Evolutionary conservation across 163 green algal genomes (phyloP).

Genomic region (Chlorella variabilis): DNA sequence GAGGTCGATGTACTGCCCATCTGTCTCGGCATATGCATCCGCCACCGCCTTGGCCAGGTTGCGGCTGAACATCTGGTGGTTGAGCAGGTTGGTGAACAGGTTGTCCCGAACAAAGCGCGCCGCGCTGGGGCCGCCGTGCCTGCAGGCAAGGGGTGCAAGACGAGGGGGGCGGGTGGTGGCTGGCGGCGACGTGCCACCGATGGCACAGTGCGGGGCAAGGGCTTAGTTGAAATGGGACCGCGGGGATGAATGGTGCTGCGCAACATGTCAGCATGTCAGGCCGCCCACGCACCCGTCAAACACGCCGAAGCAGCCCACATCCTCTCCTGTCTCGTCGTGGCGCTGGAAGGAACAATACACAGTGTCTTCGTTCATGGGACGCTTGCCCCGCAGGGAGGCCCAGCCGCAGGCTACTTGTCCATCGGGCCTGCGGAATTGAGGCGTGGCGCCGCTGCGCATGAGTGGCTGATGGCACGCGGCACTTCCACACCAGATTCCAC

Average conservation of each 20-base stretch:
- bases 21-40: slow-evolving; percentile 44
- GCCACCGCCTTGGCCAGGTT: slow-evolving; percentile 38
- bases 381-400: slow-evolving; percentile 44
- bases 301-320: slow-evolving; percentile 48
- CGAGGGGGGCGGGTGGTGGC: too few relatives aligned
- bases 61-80: slow-evolving; percentile 24
- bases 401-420: slow-evolving; percentile 40
- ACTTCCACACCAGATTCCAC: too few relatives aligned
- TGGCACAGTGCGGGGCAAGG: too few relatives aligned
- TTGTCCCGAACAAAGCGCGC: slow-evolving; percentile 37
- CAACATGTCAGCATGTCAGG: too few relatives aligned
- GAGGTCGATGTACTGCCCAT: slow-evolving; percentile 74
- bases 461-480: too few relatives aligned
- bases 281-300: slow-evolving; percentile 40
- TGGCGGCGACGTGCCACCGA: too few relatives aligned
- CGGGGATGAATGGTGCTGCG: too few relatives aligned
- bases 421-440: slow-evolving; percentile 33
- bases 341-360: slow-evolving; percentile 39
- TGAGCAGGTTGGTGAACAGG: slow-evolving; percentile 36
- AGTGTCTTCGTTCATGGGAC: slow-evolving; percentile 43
- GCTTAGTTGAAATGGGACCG: too few relatives aligned
- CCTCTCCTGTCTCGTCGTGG: background rate
- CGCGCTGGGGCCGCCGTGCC: slow-evolving; percentile 45
- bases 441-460: too few relatives aligned
- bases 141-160: background rate